Base-by-base conservation (phyloP, 1,139 yeast genomes). In the Yamadazyma pseudoaaseri region DNA sequence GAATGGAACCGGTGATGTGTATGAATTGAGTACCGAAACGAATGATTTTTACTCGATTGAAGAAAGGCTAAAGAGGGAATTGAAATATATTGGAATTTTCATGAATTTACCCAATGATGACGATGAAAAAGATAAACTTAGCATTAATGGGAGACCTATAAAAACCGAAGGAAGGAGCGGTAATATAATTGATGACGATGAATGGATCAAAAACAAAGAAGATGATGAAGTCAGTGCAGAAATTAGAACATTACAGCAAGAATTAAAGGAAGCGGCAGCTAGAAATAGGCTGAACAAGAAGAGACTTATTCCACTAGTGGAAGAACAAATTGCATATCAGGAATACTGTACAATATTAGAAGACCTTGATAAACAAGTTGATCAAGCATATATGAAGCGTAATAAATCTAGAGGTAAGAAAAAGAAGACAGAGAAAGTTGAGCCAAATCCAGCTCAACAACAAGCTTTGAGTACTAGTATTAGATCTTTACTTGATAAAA, bases 221-320 rank as follows among this genome's bases (percentile, higher is more conserved):
- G 99, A 94, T 57, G 98, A 94, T 58, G 98, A 94, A 57, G 79
- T 94, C 6, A 83, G 95, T 44, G 81, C 84, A 1, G 97, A 92
- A 51, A 65, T 92, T 42, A 70, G 98, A 41, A 58, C 62, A 16
- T 62, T 90, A 34, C 97, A 94, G 53, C 65, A 66, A 29, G 81
- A 85, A 40, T 65, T 94, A 38, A 76, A 73, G 41, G 74, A 70
- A 18, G 81, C 83, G 0, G 74, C 81, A 3, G 67, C 65, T 18
- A 65, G 77, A 37, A 92, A 94, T 54, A 73, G 80, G 41, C 76
- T 75, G 38, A 70, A 90, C 41, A 86, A 86, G 53, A 73, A 77
- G 43, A 64, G 68, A 29, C 57, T 94, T 32, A 62, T 81, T 17
- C 95, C 96, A 1, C 49, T 83, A 0, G 73, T 90, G n/a, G 92